Percentiles rank a stretch among this genome's conserved stretches.
phyloP scores from a whole-genome alignment of 306 rosid genomes.

The Clitoria ternatea region DNA sequence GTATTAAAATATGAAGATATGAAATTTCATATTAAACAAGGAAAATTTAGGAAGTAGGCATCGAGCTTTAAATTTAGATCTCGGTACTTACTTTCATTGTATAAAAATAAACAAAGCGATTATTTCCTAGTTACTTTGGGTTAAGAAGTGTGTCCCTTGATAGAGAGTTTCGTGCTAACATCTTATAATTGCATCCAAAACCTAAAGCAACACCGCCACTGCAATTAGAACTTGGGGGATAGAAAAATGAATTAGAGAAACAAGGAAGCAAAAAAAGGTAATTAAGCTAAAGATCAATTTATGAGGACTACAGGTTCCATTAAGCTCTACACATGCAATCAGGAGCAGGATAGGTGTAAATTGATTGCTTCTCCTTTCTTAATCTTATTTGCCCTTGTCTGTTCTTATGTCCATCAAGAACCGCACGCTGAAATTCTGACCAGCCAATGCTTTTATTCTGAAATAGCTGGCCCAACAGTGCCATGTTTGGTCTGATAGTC shows the following conservation, averaged over 20 bases:
- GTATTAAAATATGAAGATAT: too few species aligned
- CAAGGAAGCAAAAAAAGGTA: not conserved
- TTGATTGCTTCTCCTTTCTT: conserved; percentile 83
- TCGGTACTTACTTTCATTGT: too few species aligned
- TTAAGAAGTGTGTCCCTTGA: too few species aligned
- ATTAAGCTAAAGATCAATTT: conserved; percentile 1
- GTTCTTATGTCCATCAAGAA: conserved; percentile 69
- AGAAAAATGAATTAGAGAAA: not conserved
- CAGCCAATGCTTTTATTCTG: conserved; percentile 71
- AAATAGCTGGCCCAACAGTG: conserved; percentile 74
- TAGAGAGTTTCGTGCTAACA: not conserved
- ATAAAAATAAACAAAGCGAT: too few species aligned
- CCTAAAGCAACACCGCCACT: not conserved
- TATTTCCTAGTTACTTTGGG: too few species aligned
- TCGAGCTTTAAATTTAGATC: too few species aligned
- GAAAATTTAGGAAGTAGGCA: too few species aligned
- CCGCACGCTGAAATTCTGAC: conserved; percentile 66
- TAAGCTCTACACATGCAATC: conserved; percentile 86
- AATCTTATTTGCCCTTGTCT: conserved; percentile 86
- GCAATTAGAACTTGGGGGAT: conserved; percentile 3
- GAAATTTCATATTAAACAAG: too few species aligned
- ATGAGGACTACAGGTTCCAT: conserved; percentile 18
- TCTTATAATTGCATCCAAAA: conserved; percentile 6
- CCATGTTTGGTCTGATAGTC: conserved; percentile 94
- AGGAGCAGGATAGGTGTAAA: conserved; percentile 93